Conservation (phyloP, 2,329 filamentous ascomycete genomes). For the Chalara sp. region DNA sequence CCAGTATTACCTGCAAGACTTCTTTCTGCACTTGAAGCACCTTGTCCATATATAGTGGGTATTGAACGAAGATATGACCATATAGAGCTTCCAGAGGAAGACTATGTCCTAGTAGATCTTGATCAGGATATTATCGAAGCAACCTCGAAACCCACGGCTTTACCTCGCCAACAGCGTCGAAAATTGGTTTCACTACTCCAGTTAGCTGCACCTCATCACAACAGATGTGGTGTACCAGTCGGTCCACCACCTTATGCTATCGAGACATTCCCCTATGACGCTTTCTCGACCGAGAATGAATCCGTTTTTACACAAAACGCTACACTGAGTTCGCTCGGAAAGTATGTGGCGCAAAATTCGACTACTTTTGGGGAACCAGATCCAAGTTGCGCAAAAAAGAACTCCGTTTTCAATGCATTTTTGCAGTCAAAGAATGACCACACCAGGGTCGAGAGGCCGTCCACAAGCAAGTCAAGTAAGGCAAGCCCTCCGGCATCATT, state of each 20-base stretch:
- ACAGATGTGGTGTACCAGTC: constrained; percentile 76
- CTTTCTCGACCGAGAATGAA: constrained; percentile 81
- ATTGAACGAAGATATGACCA: constrained; percentile 88
- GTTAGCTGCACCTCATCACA: constrained; percentile 81
- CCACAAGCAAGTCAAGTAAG: constrained; percentile 60
- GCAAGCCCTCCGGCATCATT: constrained; percentile 57
- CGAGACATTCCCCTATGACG: constrained; percentile 85
- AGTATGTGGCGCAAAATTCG: constrained; percentile 85
- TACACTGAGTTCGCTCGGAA: constrained; percentile 66
- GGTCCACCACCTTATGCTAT: constrained; percentile 89
- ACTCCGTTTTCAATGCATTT: constrained; percentile 87
- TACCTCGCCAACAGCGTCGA: constrained; percentile 82
- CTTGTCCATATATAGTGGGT: constrained; percentile 94
- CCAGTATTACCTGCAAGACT: constrained; percentile 82
- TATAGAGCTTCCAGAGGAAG: constrained; percentile 82
- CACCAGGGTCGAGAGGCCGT: constrained; percentile 65
- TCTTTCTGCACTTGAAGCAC: constrained; percentile 85
- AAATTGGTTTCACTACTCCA: constrained; percentile 87
- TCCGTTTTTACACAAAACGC: constrained; percentile 71
- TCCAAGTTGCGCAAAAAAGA: constrained; percentile 37
- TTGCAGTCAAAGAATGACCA: constrained; percentile 65
- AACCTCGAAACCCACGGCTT: constrained; percentile 65
- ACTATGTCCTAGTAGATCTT: constrained; percentile 90
- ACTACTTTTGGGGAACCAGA: constrained; percentile 69
- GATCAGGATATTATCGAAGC: constrained; percentile 88